phyloP scores from a whole-genome alignment of 148 eudicot species.

The Selenicereus undatus region DNA sequence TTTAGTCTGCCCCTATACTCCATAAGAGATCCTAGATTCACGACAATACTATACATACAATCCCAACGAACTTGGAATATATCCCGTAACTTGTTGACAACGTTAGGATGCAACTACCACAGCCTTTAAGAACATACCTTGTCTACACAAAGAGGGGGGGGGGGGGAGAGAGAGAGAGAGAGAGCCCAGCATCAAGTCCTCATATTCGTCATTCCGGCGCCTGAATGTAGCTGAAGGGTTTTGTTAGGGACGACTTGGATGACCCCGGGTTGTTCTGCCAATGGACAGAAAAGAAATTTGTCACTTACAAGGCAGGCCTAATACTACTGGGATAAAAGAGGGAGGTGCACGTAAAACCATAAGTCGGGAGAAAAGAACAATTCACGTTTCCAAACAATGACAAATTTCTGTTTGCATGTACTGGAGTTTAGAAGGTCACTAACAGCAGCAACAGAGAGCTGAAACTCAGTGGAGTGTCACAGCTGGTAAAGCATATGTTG shows the following conservation, averaged over 20 bases:
- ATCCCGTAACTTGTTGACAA: not conserved
- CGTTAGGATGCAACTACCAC: not conserved
- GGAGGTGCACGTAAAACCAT: not conserved
- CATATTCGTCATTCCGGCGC: slow-evolving; percentile 28
- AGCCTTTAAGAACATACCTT: not conserved
- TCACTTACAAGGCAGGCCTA: not conserved
- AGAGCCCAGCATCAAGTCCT: slow-evolving; percentile 10
- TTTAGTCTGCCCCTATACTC: not conserved
- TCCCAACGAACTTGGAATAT: not conserved
- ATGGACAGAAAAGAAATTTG: not conserved
- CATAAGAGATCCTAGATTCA: not conserved
- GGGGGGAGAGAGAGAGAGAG: not conserved
- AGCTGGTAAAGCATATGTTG: not conserved
- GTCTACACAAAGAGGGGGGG: not conserved
- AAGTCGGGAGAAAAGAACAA: not conserved
- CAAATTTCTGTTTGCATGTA: not conserved
- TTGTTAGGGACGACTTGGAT: slow-evolving; percentile 67
- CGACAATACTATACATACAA: not conserved
- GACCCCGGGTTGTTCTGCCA: slow-evolving; percentile 81
- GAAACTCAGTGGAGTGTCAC: not conserved
- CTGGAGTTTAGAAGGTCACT: not conserved
- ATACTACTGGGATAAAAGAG: not conserved
- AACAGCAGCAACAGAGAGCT: not conserved
- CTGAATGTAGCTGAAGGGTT: slow-evolving; percentile 66
- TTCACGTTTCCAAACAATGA: not conserved